phyloP scores from a whole-genome alignment of 179 eudicot genomes.

The Silene vulgaris region DNA sequence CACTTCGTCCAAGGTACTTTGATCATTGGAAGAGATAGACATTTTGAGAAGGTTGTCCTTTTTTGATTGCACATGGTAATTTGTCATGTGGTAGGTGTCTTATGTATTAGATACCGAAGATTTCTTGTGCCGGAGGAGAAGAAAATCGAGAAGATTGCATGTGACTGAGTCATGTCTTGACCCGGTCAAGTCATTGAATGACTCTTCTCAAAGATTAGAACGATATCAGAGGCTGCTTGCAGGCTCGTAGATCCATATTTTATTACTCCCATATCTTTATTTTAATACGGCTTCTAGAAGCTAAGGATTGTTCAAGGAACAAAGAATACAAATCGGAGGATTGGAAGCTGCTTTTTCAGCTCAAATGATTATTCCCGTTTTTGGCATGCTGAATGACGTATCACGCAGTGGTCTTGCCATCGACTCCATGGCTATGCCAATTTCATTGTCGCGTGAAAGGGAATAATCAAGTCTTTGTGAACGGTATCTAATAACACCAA shows the following conservation, averaged over 20 bases:
- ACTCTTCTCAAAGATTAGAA: slow-evolving; percentile 32
- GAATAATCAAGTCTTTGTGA: not conserved
- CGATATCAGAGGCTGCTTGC: slow-evolving; percentile 43
- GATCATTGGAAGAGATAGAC: slow-evolving; percentile 31
- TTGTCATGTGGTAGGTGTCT: slow-evolving; percentile 50
- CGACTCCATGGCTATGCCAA: not conserved
- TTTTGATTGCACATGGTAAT: slow-evolving; percentile 33
- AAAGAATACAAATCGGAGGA: not conserved
- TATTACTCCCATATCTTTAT: not conserved
- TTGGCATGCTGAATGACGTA: slow-evolving; percentile 1
- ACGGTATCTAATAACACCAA: not conserved
- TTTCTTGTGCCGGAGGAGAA: slow-evolving; percentile 44
- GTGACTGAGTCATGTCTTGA: slow-evolving; percentile 36
- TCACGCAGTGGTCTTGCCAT: not conserved
- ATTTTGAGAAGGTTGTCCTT: slow-evolving; percentile 27
- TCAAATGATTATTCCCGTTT: not conserved
- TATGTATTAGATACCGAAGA: slow-evolving; percentile 87
- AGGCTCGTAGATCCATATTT: slow-evolving; percentile 25
- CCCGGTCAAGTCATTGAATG: slow-evolving; percentile 37
- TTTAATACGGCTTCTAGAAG: slow-evolving; percentile 7
- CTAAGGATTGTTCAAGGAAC: not conserved
- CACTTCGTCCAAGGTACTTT: slow-evolving; percentile 60
- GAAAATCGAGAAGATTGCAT: slow-evolving; percentile 36
- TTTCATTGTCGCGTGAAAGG: not conserved
- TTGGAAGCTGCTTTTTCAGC: slow-evolving; percentile 11